Evolutionary conservation across 176 grass and related monocot species (phyloP), one percentile per base, ranked within the genome.

Genomic region (Hordeum marinum): DNA sequence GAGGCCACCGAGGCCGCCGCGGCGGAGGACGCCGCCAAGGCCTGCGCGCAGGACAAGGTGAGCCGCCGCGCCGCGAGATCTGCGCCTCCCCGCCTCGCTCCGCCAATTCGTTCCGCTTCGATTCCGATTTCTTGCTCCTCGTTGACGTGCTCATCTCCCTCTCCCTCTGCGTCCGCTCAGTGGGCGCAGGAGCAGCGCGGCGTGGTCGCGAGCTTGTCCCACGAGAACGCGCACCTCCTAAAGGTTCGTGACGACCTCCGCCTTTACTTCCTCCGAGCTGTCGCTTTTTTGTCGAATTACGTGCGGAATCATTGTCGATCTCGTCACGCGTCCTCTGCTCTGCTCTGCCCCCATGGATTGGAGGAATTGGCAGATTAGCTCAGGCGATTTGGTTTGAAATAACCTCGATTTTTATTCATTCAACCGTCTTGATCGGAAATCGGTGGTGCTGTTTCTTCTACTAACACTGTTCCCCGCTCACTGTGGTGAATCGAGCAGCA

Each of bases 131-230:
- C 24, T 25, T 25, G 11, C 68, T 3, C 3, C 41, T 73, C 70
- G 41, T 29, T 73, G 70, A 73, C 70, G 70, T 72, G 6, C 3
- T 48, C 42, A 8, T 29, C 29, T 29, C 29, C 29, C 1, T 37
- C 29, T 29, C 0, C 42, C 68, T 27, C 69, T 17, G 41, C 8
- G 41, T 73, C 69, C 68, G 4, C 3, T 29, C 36, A 91, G 89
- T 87, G 85, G 84, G 60, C 61, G 69, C 61, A 76, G 68, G 25
- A 90, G 72, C 89, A 91, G 69, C 85, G 64, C 31, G 76, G 68
- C 89, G 80, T 41, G 6, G 80, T 68, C 9, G 85, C 80, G 69
- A 76, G 68, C 39, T 80, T 87, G 69, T 76, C 68, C 1, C 27
- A 42, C n/a, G 69, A 87, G 41, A 91, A 84, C 29, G 39, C 60